Base-by-base conservation (phyloP, 257 asterid genomes). In the Dorcoceras hygrometricum region DNA sequence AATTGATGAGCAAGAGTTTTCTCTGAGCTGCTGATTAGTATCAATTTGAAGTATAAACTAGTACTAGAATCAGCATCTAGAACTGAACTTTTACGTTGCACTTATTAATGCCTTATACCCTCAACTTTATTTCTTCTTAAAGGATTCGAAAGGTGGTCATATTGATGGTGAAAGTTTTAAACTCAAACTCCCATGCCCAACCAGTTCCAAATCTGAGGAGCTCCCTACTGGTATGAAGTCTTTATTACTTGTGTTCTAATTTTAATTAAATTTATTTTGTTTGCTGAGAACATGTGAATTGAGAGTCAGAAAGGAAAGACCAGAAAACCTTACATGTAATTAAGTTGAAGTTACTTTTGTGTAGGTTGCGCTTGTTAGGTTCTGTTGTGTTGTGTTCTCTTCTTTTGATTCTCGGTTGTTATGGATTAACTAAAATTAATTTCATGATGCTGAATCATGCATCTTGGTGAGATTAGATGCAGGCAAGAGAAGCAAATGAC, bases 191-290 rank as follows among this genome's bases (percentile, higher is more conserved):
- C 54, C 24, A 50, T 39, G 59, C 59, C 54, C 74, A 55, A 27
- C 59, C 32, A 76, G 72, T 79, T 70, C 73, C 43, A 75, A 71
- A 67, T 56, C 73, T 27, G 74, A 65, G 43, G 86, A 77, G 75
- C 76, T 68, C 60, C 73, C 60, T 74, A 65, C 78, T 73, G 89
- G 95, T 89, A 83, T 59, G 27, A 71, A 28, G n/a, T 46, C 71
- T 66, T 36, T 66, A 54, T 51, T 67, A 51, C 46, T 8, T 54
- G 50, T 51, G 16, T 29, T 46, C 55, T 63, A 54, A 14, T 59
- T 62, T 36, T 63, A 18, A 63, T 57, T 73, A 23, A 39, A 48
- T 25, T 57, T 67, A 7, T 20, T 58, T 16, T 63, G 55, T 23
- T 59, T n/a, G 16, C 27, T 36, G 67, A 61, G 31, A 31, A 29